Conservation (phyloP, 2,329 filamentous ascomycete genomes). For the Eutypella sp. region DNA sequence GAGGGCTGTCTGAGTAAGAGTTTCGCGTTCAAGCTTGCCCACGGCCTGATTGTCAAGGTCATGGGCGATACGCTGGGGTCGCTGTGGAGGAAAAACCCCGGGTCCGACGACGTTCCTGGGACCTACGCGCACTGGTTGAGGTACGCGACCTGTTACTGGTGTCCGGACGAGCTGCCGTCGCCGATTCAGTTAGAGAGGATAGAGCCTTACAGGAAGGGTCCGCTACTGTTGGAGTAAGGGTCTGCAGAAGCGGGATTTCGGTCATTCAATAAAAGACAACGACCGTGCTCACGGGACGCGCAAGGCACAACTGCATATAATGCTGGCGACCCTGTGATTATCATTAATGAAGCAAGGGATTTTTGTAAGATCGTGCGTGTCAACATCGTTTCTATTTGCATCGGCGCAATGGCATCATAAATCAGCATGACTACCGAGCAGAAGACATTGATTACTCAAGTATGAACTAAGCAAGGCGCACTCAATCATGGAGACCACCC, state of each 20-base stretch:
- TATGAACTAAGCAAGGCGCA: background rate
- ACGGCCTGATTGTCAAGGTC: slow-evolving; percentile 47
- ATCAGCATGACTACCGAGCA: too few relatives aligned
- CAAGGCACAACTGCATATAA: too few relatives aligned
- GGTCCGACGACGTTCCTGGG: slow-evolving; percentile 41
- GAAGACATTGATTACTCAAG: too few relatives aligned
- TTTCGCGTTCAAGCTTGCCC: slow-evolving; percentile 52
- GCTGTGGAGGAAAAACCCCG: slow-evolving; percentile 45
- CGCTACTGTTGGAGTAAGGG: too few relatives aligned
- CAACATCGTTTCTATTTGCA: too few relatives aligned
- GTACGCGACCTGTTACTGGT: slow-evolving; percentile 43
- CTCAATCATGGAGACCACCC: slow-evolving; percentile 45
- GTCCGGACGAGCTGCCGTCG: slow-evolving; percentile 35
- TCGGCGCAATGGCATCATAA: too few relatives aligned
- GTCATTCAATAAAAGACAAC: too few relatives aligned
- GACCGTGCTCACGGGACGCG: too few relatives aligned
- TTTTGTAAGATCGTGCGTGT: too few relatives aligned
- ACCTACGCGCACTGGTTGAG: slow-evolving; percentile 53
- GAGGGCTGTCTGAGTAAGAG: slow-evolving; percentile 44
- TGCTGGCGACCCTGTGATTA: too few relatives aligned
- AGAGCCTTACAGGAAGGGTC: slow-evolving; percentile 35
- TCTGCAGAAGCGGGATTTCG: too few relatives aligned
- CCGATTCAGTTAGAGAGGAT: slow-evolving; percentile 28
- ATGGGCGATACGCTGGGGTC: slow-evolving; percentile 46
- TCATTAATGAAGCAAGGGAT: too few relatives aligned